phyloP scores from a whole-genome alignment of 202 grass and related monocot species.

The Thinopyrum obtusiflorum region DNA sequence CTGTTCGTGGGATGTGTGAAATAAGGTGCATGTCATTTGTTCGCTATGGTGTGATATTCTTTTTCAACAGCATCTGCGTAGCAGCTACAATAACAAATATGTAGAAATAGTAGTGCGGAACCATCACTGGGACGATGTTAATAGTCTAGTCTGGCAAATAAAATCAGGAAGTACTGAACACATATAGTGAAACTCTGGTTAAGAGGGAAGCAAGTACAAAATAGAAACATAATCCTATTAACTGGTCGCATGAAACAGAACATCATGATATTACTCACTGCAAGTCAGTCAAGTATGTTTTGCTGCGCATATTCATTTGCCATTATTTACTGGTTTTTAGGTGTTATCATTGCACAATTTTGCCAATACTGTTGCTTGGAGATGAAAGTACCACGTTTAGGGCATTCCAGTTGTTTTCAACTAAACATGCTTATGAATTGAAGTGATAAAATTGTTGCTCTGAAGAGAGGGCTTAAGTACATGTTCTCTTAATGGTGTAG shows the following conservation, averaged over 20 bases:
- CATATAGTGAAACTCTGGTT: not conserved
- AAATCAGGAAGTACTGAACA: not conserved
- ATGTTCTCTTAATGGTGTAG: slow-evolving; percentile 1
- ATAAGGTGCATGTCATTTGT: not conserved
- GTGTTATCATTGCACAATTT: not conserved
- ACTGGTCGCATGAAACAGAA: not conserved
- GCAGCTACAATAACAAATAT: not conserved
- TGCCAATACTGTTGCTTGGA: not conserved
- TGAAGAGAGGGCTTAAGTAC: not conserved
- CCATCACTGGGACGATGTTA: not conserved
- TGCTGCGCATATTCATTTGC: not conserved
- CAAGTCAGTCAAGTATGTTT: not conserved
- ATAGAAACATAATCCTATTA: not conserved
- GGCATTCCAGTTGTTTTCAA: not conserved
- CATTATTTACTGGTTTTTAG: not conserved
- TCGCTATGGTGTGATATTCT: not conserved
- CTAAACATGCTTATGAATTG: not conserved
- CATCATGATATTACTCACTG: not conserved
- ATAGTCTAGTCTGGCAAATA: not conserved
- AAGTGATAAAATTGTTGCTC: not conserved
- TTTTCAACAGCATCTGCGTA: not conserved
- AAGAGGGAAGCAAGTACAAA: not conserved
- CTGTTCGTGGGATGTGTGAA: not conserved
- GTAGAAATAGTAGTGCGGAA: not conserved
- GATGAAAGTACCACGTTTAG: not conserved